These are phyloP conservation scores for Betula pendula DNA, from an alignment of 306 rosid genomes.

Conservation along the genomic window DNA sequence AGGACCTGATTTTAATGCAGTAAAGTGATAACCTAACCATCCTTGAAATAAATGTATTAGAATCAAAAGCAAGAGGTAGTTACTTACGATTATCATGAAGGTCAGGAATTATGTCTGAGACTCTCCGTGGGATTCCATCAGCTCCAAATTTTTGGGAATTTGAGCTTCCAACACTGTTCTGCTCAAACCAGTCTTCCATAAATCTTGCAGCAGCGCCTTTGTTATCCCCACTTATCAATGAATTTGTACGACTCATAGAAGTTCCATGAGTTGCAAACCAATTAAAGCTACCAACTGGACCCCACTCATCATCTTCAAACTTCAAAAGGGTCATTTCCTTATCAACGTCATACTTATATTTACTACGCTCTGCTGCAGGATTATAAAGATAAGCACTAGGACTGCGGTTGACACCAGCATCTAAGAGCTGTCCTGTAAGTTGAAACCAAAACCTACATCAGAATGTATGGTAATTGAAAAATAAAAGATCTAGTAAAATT, in stretches of 20 bases:
- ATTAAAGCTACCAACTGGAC: conserved; percentile 84
- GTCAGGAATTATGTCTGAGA: conserved; percentile 48
- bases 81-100: conserved; percentile 42
- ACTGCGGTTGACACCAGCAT: conserved; percentile 89
- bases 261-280: conserved; percentile 99
- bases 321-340: conserved; percentile 89
- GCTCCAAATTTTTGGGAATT: conserved; percentile 29
- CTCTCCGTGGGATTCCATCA: conserved; percentile 37
- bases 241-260: conserved; percentile 90
- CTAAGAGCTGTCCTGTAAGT: conserved; percentile 76
- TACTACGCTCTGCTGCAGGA: conserved; percentile 67
- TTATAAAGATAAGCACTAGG: conserved; percentile 94
- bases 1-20: background rate
- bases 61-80: conserved; percentile 17
- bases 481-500: background rate
- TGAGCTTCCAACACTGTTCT: conserved; percentile 20
- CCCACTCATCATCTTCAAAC: conserved; percentile 80
- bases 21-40: conserved; percentile 7
- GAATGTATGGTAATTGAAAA: background rate
- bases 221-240: conserved; percentile 88
- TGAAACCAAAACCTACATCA: conserved; percentile 15
- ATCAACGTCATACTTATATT: conserved; percentile 74
- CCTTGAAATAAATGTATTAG: conserved; percentile 18
- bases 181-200: conserved; percentile 97
- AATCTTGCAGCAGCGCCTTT: conserved; percentile 93